These are phyloP conservation scores for Chalciporus piperatoides DNA, from an alignment of 1,284 basidiomycete genomes.

Conservation along the genomic window DNA sequence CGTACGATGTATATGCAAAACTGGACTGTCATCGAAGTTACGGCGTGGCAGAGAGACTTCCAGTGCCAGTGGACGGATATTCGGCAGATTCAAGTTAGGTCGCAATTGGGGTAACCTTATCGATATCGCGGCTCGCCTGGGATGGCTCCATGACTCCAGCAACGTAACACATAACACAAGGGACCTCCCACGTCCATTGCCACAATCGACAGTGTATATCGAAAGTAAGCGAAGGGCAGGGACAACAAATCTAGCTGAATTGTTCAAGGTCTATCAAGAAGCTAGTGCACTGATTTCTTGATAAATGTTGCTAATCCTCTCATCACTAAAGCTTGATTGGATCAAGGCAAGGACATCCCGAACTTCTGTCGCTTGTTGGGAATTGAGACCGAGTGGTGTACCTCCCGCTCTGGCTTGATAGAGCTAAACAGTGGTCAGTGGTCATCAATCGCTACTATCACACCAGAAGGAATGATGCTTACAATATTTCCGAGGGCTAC, in stretches of 20 bases:
- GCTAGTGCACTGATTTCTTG: slow-evolving; percentile 44
- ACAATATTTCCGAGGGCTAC: slow-evolving; percentile 90
- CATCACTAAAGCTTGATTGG: slow-evolving; percentile 49
- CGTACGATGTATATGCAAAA: slow-evolving; percentile 61
- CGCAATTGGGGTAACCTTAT: no score
- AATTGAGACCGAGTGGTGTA: slow-evolving; percentile 36
- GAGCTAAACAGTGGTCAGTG: slow-evolving; percentile 35
- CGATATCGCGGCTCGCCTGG: no score
- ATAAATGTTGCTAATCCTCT: slow-evolving; percentile 50
- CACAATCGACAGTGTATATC: no score
- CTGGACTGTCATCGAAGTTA: slow-evolving; percentile 20
- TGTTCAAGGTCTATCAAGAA: slow-evolving; percentile 3
- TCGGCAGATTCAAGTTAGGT: no score
- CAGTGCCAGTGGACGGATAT: no score
- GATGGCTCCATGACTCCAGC: no score
- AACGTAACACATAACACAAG: no score
- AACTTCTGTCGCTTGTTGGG: slow-evolving; percentile 37
- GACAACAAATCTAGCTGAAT: background rate
- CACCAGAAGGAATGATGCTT: slow-evolving; percentile 27
- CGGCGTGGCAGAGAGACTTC: background rate
- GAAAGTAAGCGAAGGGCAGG: no score
- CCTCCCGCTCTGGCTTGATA: slow-evolving; percentile 43
- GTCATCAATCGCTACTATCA: background rate
- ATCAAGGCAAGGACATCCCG: slow-evolving; percentile 40
- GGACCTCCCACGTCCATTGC: no score